Evolutionary conservation across 2,329 filamentous ascomycete species (phyloP).

Genomic region (Phoma sp.): DNA sequence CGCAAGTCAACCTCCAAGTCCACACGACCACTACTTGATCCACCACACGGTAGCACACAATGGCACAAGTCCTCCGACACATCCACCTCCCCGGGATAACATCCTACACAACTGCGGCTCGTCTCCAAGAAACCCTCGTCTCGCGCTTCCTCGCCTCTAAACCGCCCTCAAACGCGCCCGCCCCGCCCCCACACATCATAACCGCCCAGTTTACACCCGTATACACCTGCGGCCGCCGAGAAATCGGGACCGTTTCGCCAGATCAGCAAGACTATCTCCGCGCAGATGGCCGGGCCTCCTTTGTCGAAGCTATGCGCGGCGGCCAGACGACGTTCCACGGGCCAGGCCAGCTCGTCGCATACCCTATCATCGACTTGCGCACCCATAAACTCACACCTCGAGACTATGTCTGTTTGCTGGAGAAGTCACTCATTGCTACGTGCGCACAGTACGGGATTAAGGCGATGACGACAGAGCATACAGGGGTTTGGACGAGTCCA

Average conservation of each 20-base stretch:
- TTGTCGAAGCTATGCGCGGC: slow-evolving; percentile 77
- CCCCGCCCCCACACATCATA: slow-evolving; percentile 71
- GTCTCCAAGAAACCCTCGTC: slow-evolving; percentile 64
- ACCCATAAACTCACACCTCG: slow-evolving; percentile 71
- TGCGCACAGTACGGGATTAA: slow-evolving; percentile 66
- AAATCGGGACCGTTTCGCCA: slow-evolving; percentile 59
- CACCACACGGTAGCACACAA: neutral
- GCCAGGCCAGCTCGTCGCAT: slow-evolving; percentile 90
- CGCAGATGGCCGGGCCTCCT: slow-evolving; percentile 58
- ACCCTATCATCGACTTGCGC: slow-evolving; percentile 84
- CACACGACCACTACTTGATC: too few relatives aligned
- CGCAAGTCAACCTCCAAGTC: neutral
- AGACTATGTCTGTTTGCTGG: slow-evolving; percentile 78
- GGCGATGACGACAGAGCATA: slow-evolving; percentile 72
- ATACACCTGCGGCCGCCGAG: slow-evolving; percentile 89
- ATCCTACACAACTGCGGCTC: slow-evolving; percentile 61
- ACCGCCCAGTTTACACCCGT: slow-evolving; percentile 83
- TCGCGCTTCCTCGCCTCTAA: slow-evolving; percentile 67
- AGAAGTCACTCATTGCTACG: slow-evolving; percentile 73
- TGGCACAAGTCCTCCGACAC: slow-evolving; percentile 57
- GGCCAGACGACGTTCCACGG: slow-evolving; percentile 96
- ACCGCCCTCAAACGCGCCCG: slow-evolving; percentile 49
- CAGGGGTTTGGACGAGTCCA: slow-evolving; percentile 74
- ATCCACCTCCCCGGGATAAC: slow-evolving; percentile 62
- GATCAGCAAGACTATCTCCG: slow-evolving; percentile 53